Evolutionary conservation across 2,329 filamentous ascomycete genomes (phyloP).

Genomic region (Metarhizium rileyi): DNA sequence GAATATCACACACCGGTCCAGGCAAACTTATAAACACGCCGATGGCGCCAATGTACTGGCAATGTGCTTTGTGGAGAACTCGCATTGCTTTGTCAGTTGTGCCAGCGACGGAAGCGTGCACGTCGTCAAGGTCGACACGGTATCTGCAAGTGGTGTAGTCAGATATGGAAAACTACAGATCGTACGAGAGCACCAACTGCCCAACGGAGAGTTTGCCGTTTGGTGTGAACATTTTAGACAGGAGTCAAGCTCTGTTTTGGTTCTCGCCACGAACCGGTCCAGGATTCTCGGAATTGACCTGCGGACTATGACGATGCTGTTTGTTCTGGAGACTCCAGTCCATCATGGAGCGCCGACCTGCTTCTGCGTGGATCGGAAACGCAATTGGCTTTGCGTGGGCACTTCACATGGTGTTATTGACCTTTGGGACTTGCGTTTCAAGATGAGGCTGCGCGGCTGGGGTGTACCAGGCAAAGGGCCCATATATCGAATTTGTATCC

Average conservation of each 20-base stretch:
- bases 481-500: constrained; percentile 70
- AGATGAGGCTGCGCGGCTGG: constrained; percentile 78
- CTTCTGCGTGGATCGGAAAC: constrained; percentile 77
- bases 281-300: constrained; percentile 79
- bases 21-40: constrained; percentile 73
- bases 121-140: constrained; percentile 68
- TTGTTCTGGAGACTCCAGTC: constrained; percentile 73
- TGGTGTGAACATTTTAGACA: constrained; percentile 90
- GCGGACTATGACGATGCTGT: constrained; percentile 74
- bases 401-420: constrained; percentile 90
- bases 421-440: constrained; percentile 95
- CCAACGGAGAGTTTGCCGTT: constrained; percentile 63
- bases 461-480: constrained; percentile 71
- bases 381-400: constrained; percentile 84
- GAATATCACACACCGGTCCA: constrained; percentile 78
- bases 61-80: constrained; percentile 85
- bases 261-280: constrained; percentile 80
- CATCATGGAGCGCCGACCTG: constrained; percentile 88
- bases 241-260: constrained; percentile 69
- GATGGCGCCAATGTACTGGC: constrained; percentile 64
- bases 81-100: constrained; percentile 86
- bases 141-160: constrained; percentile 36
- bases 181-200: constrained; percentile 73
- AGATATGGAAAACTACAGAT: constrained; percentile 71
- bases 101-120: constrained; percentile 85